Base-by-base conservation (phyloP, 768 basidiomycete genomes). In the Suillus spraguei region DNA sequence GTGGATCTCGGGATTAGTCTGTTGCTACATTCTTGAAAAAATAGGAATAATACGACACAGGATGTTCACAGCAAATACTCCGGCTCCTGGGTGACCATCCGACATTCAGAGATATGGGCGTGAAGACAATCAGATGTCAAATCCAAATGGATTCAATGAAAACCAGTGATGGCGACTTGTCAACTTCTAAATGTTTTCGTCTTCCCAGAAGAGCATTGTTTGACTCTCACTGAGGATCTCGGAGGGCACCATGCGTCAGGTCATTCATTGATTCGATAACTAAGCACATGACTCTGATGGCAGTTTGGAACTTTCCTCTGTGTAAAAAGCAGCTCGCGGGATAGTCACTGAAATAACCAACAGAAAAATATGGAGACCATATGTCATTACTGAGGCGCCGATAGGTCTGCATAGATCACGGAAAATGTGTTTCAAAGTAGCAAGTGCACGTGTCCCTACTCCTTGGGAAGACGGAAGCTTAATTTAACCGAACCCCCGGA, bases 1-100 rank as follows among this genome's bases (percentile, higher is more conserved):
- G 10, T 61, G 32, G 64, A 69, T 69, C 64, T 63, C 61, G 65
- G 74, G 62, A 63, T 67, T 60, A 60, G 54, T 69, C 59, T 53
- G 53, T 55, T 66, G 36, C 53, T 46, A 62, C 58, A 46, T 54
- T 39, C 7, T 41, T 42, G 7, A 22, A 28, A 56, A 39, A 41
- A 24, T 20, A 41, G 16, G 56, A 61, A 71, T 11, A 41, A 24
- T 28, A 20, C 17, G 39, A 61, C 71, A 65, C 65, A 44, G 56
- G 59, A 9, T 2, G 49, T 64, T 65, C 65, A 49, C 67, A 67
- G 59, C 63, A 60, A 46, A 52, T 7, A 8, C 53, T 52, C 60
- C 62, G 65, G 63, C 56, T 59, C 61, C 68, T 62, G 72, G 64
- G 59, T 41, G 56, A 60, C 66, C 60, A 33, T 24, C 60, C 58